Evolutionary conservation across 495 filamentous ascomycete genomes (phyloP).

Genomic region (Neurospora africana): DNA sequence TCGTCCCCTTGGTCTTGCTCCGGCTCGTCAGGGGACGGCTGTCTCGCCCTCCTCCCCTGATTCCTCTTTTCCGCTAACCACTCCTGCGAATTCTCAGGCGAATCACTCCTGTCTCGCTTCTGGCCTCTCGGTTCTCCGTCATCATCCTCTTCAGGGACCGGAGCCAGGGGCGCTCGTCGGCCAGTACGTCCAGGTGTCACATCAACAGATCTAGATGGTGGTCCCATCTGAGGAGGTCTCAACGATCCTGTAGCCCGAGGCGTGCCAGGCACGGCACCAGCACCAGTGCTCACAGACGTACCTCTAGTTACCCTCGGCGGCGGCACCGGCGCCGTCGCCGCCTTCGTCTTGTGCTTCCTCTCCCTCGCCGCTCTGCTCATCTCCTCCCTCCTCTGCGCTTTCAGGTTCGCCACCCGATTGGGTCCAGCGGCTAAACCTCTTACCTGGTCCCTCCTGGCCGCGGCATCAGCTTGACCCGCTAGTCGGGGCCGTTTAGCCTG

Average conservation of each 20-base stretch:
- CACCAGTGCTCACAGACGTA: neutral
- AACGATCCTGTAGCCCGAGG: neutral
- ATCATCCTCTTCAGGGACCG: neutral
- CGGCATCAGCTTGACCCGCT: neutral
- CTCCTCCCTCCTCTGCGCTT: neutral
- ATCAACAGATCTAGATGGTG: neutral
- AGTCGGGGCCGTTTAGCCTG: neutral
- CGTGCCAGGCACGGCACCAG: neutral
- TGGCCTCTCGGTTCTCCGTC: neutral
- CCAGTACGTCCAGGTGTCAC: neutral
- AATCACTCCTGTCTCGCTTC: neutral
- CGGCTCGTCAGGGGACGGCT: neutral
- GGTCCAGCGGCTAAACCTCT: neutral
- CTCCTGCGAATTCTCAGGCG: neutral
- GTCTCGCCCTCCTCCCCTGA: neutral
- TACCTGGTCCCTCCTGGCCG: neutral
- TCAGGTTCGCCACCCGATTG: neutral
- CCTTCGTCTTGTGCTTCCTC: neutral
- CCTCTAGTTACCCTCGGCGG: neutral
- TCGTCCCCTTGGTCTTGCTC: neutral
- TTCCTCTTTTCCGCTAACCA: neutral
- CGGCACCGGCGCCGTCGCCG: neutral
- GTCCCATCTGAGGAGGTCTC: neutral
- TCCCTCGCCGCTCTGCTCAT: neutral
- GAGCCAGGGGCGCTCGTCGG: neutral